These are phyloP conservation scores for sunflower (Helianthus annuus) DNA, from an alignment of 129 eudicot species.

Conservation along the genomic window HanXRQr2.0-SUNRISE NC_035439.2:42921589-42922088, in stretches of 20 bases:
- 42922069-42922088: conserved; percentile 85
- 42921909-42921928: conserved; percentile 93
- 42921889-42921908: conserved; percentile 79
- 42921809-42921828: conserved; percentile 78
- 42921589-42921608: neutral
- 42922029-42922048: conserved; percentile 78
- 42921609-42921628: neutral
- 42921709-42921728: conserved; percentile 71
- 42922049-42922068: conserved; percentile 90
- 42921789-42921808: conserved; percentile 66
- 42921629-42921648: neutral
- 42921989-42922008: neutral
- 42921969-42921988: neutral
- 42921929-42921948: conserved; percentile 81
- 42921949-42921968: conserved; percentile 39
- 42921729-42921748: conserved; percentile 85
- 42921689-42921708: conserved; percentile 73
- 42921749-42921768: conserved; percentile 89
- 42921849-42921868: conserved; percentile 93
- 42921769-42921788: conserved; percentile 62
- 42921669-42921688: conserved; percentile 63
- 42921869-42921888: conserved; percentile 85
- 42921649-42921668: neutral
- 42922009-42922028: conserved; percentile 21
- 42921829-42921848: conserved; percentile 89